phyloP scores from a whole-genome alignment of 2,329 filamentous ascomycete genomes.

The Alternaria sp. region DNA sequence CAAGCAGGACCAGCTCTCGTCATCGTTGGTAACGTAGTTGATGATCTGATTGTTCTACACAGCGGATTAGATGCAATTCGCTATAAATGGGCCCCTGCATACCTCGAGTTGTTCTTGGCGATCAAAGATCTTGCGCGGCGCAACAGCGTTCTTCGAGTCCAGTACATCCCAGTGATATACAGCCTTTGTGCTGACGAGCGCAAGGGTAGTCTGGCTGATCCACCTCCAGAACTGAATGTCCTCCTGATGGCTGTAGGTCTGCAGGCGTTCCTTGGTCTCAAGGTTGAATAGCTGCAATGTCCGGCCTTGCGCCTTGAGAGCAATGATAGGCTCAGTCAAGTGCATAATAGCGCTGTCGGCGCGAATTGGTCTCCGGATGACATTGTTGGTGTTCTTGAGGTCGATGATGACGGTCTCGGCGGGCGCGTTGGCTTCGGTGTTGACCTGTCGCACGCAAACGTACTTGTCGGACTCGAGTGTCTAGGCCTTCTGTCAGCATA shows the following conservation, averaged over 20 bases:
- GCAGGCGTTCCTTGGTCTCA: constrained; percentile 90
- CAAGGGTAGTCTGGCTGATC: constrained; percentile 89
- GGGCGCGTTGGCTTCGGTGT: constrained; percentile 76
- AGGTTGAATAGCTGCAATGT: constrained; percentile 99
- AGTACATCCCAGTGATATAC: constrained; percentile 99
- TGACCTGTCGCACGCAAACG: constrained; percentile 96
- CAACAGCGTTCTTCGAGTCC: constrained; percentile 78
- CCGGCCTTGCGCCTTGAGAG: constrained; percentile 90
- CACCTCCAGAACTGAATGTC: constrained; percentile 99
- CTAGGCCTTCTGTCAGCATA: constrained; percentile 57
- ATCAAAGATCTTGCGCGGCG: constrained; percentile 87
- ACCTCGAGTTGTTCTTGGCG: constrained; percentile 89
- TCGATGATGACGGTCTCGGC: constrained; percentile 97
- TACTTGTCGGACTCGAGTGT: constrained; percentile 98
- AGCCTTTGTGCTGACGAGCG: constrained; percentile 86
- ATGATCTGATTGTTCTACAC: constrained; percentile 93
- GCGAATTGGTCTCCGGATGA: constrained; percentile 94
- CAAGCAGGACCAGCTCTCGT: constrained; percentile 98
- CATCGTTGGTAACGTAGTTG: constrained; percentile 95
- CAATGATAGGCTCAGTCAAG: constrained; percentile 95
- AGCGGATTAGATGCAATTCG: constrained; percentile 20
- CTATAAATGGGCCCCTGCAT: constrained; percentile 50
- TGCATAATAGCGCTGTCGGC: constrained; percentile 99
- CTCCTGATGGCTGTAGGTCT: constrained; percentile 95
- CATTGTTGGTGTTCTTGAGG: constrained; percentile 96